Percentiles rank a stretch among this genome's conserved stretches.
Evolutionary conservation across 306 rosid species (phyloP).

Genomic region (Cucurbita pepo): DNA sequence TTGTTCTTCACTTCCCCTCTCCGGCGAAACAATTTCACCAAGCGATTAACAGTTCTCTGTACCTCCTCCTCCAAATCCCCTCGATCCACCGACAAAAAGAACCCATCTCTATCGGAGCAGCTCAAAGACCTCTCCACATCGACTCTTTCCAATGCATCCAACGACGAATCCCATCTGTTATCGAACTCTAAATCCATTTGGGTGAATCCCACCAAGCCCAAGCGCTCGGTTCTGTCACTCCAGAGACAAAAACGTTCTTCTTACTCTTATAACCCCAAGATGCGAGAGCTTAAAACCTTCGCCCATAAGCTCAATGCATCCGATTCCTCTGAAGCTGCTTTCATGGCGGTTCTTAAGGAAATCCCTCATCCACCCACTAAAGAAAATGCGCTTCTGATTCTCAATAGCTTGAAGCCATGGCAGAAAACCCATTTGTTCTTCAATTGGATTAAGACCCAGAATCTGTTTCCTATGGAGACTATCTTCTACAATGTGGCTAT

Average conservation of each 20-base stretch:
- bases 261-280: slow-evolving; percentile 40
- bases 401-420: slow-evolving; percentile 82
- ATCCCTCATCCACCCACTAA: slow-evolving; percentile 47
- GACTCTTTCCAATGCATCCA: slow-evolving; percentile 28
- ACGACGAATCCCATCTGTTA: slow-evolving; percentile 20
- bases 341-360: slow-evolving; percentile 36
- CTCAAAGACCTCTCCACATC: slow-evolving; percentile 45
- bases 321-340: slow-evolving; percentile 27
- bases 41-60: slow-evolving; percentile 25
- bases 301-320: slow-evolving; percentile 44
- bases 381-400: slow-evolving; percentile 63
- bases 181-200: slow-evolving; percentile 74
- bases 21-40: slow-evolving; percentile 4
- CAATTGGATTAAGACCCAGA: slow-evolving; percentile 60
- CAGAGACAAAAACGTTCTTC: slow-evolving; percentile 56
- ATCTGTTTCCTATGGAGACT: slow-evolving; percentile 65
- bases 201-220: slow-evolving; percentile 78
- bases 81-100: slow-evolving; percentile 13
- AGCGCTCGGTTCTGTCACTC: slow-evolving; percentile 44
- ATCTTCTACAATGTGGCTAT: slow-evolving; percentile 88
- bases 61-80: slow-evolving; percentile 24
- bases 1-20: slow-evolving; percentile 26
- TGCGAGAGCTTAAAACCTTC: slow-evolving; percentile 37
- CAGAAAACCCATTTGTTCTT: slow-evolving; percentile 51
- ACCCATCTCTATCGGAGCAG: slow-evolving; percentile 65